Conservation (phyloP, 1,284 basidiomycete species). For the Chalciporus sp. region DNA sequence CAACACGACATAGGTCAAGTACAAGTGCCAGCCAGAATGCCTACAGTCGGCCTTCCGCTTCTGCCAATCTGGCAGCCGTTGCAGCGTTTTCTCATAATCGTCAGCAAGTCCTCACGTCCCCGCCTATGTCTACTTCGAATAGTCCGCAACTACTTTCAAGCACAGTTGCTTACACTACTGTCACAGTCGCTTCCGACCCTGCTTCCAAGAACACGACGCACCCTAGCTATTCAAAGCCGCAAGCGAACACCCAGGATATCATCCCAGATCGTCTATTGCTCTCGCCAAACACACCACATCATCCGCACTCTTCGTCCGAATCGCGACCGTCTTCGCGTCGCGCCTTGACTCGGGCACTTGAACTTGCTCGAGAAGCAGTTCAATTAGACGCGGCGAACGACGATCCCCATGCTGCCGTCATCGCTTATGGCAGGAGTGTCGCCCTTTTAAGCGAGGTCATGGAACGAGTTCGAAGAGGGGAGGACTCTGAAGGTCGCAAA, state of each 20-base stretch:
- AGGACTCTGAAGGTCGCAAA: conserved; percentile 67
- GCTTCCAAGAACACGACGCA: conserved; percentile 53
- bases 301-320: conserved; percentile 37
- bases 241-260: conserved; percentile 40
- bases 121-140: conserved; percentile 27
- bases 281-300: conserved; percentile 48
- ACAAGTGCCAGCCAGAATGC: conserved; percentile 38
- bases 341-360: conserved; percentile 75
- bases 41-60: conserved; percentile 52
- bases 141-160: conserved; percentile 29
- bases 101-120: conserved; percentile 43
- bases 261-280: conserved; percentile 46
- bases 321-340: conserved; percentile 70
- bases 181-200: conserved; percentile 51
- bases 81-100: conserved; percentile 61
- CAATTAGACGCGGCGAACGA: conserved; percentile 79
- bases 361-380: conserved; percentile 82
- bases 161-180: conserved; percentile 38
- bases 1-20: conserved; percentile 27
- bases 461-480: conserved; percentile 81
- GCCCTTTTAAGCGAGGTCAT: conserved; percentile 82
- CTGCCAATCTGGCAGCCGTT: conserved; percentile 58
- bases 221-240: conserved; percentile 38
- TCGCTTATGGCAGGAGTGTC: conserved; percentile 81
- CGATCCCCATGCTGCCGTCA: conserved; percentile 78